These are phyloP conservation scores for Sodiomyces alkalinus DNA, from an alignment of 2,329 filamentous ascomycete genomes.

Conservation along the genomic window DNA sequence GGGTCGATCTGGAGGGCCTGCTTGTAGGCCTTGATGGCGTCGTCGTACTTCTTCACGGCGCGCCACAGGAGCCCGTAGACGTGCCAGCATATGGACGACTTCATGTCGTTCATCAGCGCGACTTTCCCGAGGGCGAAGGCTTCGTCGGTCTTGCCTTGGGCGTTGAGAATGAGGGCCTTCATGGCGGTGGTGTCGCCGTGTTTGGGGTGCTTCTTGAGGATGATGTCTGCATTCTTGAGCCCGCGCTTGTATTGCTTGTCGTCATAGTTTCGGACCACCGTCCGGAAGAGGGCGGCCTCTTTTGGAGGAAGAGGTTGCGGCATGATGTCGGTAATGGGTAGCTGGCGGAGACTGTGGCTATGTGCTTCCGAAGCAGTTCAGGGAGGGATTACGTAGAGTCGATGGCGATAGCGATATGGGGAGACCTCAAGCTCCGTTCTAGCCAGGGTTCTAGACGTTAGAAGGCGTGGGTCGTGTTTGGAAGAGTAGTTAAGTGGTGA, in stretches of 20 bases:
- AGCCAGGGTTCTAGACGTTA: too few species aligned
- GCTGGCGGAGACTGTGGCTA: background rate
- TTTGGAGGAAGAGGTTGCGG: constrained; percentile 67
- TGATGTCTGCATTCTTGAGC: constrained; percentile 90
- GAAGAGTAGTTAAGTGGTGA: too few species aligned
- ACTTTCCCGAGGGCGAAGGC: constrained; percentile 88
- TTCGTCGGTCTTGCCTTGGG: constrained; percentile 81
- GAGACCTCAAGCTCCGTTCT: too few species aligned
- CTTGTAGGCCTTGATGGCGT: constrained; percentile 98
- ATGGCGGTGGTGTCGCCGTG: constrained; percentile 98
- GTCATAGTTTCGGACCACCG: constrained; percentile 91
- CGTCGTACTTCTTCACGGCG: constrained; percentile 92
- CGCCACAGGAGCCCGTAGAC: constrained; percentile 93
- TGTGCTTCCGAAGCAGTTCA: too few species aligned
- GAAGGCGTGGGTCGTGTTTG: too few species aligned
- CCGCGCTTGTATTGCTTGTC: constrained; percentile 95
- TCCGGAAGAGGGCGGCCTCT: constrained; percentile 86
- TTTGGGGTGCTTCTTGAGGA: constrained; percentile 83
- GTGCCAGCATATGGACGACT: constrained; percentile 98
- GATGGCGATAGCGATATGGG: too few species aligned
- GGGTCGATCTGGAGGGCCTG: constrained; percentile 87
- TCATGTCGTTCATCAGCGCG: constrained; percentile 91
- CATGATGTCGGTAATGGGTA: constrained; percentile 32
- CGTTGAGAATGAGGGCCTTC: constrained; percentile 95
- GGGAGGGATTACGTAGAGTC: too few species aligned